Evolutionary conservation across 805 yeast genomes (phyloP).

Genomic region (Maudiozyma bulderi): DNA sequence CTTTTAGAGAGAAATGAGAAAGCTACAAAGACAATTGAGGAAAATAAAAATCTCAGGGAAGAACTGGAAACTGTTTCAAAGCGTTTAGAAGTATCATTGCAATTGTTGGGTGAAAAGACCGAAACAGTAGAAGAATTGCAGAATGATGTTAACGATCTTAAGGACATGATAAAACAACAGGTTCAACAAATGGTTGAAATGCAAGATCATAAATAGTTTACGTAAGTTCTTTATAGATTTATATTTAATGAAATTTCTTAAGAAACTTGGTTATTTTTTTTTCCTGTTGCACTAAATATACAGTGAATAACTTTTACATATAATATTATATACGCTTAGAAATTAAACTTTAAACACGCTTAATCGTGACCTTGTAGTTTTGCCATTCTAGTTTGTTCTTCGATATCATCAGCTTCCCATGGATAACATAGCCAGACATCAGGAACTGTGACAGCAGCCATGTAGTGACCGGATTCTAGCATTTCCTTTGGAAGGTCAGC

Average conservation of each 20-base stretch:
- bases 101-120: constrained; percentile 74
- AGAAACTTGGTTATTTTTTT: background rate
- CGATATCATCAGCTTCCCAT: constrained; percentile 81
- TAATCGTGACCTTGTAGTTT: constrained; percentile 55
- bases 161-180: constrained; percentile 73
- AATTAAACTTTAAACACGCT: background rate
- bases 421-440: constrained; percentile 87
- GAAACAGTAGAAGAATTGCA: constrained; percentile 76
- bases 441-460: constrained; percentile 64
- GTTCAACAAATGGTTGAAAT: constrained; percentile 76
- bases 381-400: constrained; percentile 60
- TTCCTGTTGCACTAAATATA: background rate
- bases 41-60: constrained; percentile 26
- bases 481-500: constrained; percentile 59
- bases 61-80: constrained; percentile 32
- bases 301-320: background rate
- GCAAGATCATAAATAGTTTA: constrained; percentile 30
- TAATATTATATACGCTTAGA: background rate
- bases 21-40: constrained; percentile 28
- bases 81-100: constrained; percentile 46
- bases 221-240: background rate
- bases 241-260: background rate
- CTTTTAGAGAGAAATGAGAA: constrained; percentile 48
- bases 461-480: constrained; percentile 55
- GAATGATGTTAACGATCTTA: constrained; percentile 84